Evolutionary conservation across 164 flowering plant species (phyloP).

Genomic region (Paratinospora sagittata): DNA sequence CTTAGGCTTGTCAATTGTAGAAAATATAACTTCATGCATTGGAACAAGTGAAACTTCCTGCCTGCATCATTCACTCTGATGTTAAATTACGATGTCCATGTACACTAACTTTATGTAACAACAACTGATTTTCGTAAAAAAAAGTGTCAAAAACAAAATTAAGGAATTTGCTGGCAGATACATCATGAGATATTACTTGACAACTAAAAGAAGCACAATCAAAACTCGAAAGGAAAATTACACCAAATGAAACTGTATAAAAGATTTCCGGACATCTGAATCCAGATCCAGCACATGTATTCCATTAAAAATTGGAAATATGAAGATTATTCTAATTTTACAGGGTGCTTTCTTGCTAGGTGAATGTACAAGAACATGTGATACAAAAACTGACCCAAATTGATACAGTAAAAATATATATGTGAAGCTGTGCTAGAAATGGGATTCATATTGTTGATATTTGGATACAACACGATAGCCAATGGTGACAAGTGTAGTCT

Average conservation of each 20-base stretch:
- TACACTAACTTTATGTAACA: not conserved
- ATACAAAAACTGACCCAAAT: not conserved
- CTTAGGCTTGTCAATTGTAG: constrained; percentile 88
- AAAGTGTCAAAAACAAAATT: too few species aligned
- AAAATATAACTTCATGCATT: constrained; percentile 87
- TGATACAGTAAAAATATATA: not conserved
- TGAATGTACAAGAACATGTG: not conserved
- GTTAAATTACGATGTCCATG: not conserved
- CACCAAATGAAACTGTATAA: not conserved
- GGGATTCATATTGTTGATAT: not conserved
- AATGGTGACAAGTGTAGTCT: not conserved
- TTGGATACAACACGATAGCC: not conserved
- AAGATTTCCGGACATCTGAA: not conserved
- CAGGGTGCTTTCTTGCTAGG: not conserved
- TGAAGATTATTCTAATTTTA: not conserved
- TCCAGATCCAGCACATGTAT: too few species aligned
- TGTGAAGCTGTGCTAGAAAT: not conserved
- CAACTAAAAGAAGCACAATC: too few species aligned
- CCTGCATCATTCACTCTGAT: constrained; percentile 40
- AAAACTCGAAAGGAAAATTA: not conserved
- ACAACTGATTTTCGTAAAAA: too few species aligned
- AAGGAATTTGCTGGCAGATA: too few species aligned
- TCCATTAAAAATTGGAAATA: not conserved
- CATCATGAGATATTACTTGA: too few species aligned
- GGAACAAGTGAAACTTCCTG: constrained; percentile 41